Percentiles rank a stretch among this genome's conserved stretches.
These are phyloP conservation scores for Phaeodactylum tricornutum DNA, from an alignment of 108 stramenopile species.

Conservation along the genomic window DNA sequence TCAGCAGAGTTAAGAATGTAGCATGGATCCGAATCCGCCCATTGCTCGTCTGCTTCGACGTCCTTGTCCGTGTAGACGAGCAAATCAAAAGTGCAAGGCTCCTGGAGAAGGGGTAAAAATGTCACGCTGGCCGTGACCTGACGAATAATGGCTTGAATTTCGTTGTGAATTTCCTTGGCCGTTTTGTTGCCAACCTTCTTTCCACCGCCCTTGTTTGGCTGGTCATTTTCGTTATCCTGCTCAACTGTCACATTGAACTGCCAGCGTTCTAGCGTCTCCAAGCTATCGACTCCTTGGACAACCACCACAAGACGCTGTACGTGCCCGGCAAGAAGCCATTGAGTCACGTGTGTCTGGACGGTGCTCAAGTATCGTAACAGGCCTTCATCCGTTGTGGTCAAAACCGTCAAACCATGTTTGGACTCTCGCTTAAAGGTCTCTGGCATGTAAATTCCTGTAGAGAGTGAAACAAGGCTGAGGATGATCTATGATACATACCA, in stretches of 20 bases:
- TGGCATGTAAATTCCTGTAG: slow-evolving; percentile 91
- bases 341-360: slow-evolving; percentile 86
- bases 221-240: slow-evolving; percentile 30
- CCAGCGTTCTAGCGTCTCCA: slow-evolving; percentile 96
- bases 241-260: slow-evolving; percentile 90
- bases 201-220: slow-evolving; percentile 15
- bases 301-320: slow-evolving; percentile 95
- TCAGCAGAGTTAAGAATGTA: slow-evolving; percentile 92
- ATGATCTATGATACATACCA: neutral
- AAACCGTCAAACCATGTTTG: slow-evolving; percentile 94
- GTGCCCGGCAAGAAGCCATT: slow-evolving; percentile 83
- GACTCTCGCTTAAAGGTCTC: slow-evolving; percentile 89
- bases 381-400: slow-evolving; percentile 92
- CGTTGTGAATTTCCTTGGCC: slow-evolving; percentile 88
- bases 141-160: slow-evolving; percentile 97
- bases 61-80: slow-evolving; percentile 90
- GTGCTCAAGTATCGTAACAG: slow-evolving; percentile 80
- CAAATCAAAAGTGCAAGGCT: slow-evolving; percentile 97
- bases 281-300: slow-evolving; percentile 88
- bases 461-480: neutral
- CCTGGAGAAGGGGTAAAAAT: slow-evolving; percentile 92
- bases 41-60: slow-evolving; percentile 77
- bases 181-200: slow-evolving; percentile 47
- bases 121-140: slow-evolving; percentile 97
- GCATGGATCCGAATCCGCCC: slow-evolving; percentile 96